Evolutionary conservation across 208 protist species (phyloP), one percentile per base, ranked within the genome.

Genomic region (Sergeia podlipaevii): DNA sequence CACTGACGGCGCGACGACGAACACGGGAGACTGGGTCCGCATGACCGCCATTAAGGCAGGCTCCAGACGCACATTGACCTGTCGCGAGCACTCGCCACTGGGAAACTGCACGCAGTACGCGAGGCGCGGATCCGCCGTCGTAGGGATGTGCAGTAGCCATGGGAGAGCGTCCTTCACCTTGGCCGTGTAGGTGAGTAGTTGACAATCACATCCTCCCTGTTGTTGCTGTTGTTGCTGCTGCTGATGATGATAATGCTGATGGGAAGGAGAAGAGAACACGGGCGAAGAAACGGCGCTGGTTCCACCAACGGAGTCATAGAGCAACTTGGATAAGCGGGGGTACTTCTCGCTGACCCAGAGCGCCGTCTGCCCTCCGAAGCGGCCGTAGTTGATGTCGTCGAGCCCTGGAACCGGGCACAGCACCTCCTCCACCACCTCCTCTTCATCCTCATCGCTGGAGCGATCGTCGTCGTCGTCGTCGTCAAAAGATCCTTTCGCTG

Each of bases 31-130:
- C 63, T 84, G 75, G 21, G 80, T 76, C 4, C 87, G 74, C 87
- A 91, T 90, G 20, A 91, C 77, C 13, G 83, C 81, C 87, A 94
- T 94, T 32, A 94, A 34, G 28, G 74, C 87, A 11, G 80, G 77
- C 60, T 94, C 87, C n/a, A 94, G 65, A 3, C 87, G 80, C 38
- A 83, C 78, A 54, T 87, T 91, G 32, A 94, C 80, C 68, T 94
- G 87, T 20, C 83, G 74, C 52, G 61, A 94, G 65, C 80, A 88
- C 67, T 94, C 87, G 4, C 87, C 87, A 47, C 84, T 87, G 5
- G 87, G 83, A 44, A 94, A 88, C 52, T 87, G 80, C 51, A 85
- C 77, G 63, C 78, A 83, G 60, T 89, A 94, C 33, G 60, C 67
- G 1, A 90, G 60, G 2, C 63, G 63, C 11, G 80, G 80, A 49